Evolutionary conservation across 768 basidiomycete genomes (phyloP).

Genomic region (Lepiota venenata): DNA sequence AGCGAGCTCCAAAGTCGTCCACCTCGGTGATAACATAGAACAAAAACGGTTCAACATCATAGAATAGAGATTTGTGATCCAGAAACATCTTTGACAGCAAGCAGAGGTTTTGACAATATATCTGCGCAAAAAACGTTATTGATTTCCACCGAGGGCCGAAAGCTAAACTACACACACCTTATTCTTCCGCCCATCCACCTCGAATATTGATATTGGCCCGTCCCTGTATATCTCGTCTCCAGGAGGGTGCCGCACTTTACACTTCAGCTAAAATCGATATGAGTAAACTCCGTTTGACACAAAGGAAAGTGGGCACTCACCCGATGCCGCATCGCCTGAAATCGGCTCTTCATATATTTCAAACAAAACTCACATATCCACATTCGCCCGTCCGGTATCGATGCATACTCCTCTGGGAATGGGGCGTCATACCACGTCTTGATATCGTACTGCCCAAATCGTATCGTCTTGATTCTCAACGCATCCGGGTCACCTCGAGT

Average conservation of each 20-base stretch:
- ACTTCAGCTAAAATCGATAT: slow-evolving; percentile 69
- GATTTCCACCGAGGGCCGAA: not conserved
- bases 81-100: slow-evolving; percentile 98
- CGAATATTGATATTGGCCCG: slow-evolving; percentile 84
- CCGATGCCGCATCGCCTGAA: slow-evolving; percentile 80
- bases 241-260: slow-evolving; percentile 91
- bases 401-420: slow-evolving; percentile 95
- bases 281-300: not conserved
- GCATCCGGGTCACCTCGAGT: slow-evolving; percentile 25
- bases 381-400: slow-evolving; percentile 84
- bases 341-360: slow-evolving; percentile 96
- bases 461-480: slow-evolving; percentile 80
- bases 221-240: slow-evolving; percentile 99
- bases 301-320: slow-evolving; percentile 41
- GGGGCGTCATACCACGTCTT: slow-evolving; percentile 99
- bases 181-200: slow-evolving; percentile 97
- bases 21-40: slow-evolving; percentile 97
- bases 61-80: slow-evolving; percentile 97
- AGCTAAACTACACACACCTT: slow-evolving; percentile 52
- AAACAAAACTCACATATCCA: slow-evolving; percentile 99
- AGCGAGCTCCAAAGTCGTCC: slow-evolving; percentile 87
- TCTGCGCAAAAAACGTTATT: slow-evolving; percentile 39
- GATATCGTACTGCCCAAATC: slow-evolving; percentile 90
- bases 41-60: slow-evolving; percentile 98
- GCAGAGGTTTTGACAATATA: slow-evolving; percentile 98